phyloP scores from a whole-genome alignment of 2,329 filamentous ascomycete species.

The Talaromyces piceae region DNA sequence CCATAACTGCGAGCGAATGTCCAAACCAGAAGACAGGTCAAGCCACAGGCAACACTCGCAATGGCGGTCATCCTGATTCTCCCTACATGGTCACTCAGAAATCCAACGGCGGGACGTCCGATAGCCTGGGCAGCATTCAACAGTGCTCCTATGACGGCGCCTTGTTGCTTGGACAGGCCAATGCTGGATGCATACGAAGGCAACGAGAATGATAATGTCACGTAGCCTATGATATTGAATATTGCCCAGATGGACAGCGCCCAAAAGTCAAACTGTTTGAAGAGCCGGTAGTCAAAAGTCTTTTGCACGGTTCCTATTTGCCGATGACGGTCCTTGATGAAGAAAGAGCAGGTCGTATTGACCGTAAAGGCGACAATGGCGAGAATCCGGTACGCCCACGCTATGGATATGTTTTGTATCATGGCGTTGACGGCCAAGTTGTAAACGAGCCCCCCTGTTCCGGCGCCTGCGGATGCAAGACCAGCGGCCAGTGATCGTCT shows the following conservation, averaged over 20 bases:
- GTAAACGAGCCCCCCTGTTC: slow-evolving; percentile 55
- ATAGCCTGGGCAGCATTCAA: slow-evolving; percentile 56
- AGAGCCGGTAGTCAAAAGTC: slow-evolving; percentile 47
- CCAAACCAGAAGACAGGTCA: slow-evolving; percentile 57
- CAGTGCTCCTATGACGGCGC: slow-evolving; percentile 53
- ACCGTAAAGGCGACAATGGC: slow-evolving; percentile 47
- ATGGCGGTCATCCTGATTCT: slow-evolving; percentile 55
- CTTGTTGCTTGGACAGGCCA: slow-evolving; percentile 53
- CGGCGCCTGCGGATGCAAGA: slow-evolving; percentile 51
- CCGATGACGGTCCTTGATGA: slow-evolving; percentile 53
- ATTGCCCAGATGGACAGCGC: slow-evolving; percentile 43
- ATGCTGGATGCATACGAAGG: slow-evolving; percentile 54
- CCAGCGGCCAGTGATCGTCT: slow-evolving; percentile 53
- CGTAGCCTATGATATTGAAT: slow-evolving; percentile 58
- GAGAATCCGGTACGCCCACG: slow-evolving; percentile 56
- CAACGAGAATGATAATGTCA: slow-evolving; percentile 57
- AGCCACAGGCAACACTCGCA: slow-evolving; percentile 48
- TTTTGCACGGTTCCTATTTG: slow-evolving; percentile 46
- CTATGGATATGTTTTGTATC: slow-evolving; percentile 48
- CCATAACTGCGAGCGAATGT: slow-evolving; percentile 52
- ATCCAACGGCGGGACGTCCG: slow-evolving; percentile 53
- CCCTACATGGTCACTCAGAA: slow-evolving; percentile 54
- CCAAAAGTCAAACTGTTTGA: slow-evolving; percentile 41
- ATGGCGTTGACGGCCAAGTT: slow-evolving; percentile 51
- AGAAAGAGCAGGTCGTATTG: slow-evolving; percentile 47